Conservation (phyloP, 306 rosid species). For the Glycine latifolia region DNA sequence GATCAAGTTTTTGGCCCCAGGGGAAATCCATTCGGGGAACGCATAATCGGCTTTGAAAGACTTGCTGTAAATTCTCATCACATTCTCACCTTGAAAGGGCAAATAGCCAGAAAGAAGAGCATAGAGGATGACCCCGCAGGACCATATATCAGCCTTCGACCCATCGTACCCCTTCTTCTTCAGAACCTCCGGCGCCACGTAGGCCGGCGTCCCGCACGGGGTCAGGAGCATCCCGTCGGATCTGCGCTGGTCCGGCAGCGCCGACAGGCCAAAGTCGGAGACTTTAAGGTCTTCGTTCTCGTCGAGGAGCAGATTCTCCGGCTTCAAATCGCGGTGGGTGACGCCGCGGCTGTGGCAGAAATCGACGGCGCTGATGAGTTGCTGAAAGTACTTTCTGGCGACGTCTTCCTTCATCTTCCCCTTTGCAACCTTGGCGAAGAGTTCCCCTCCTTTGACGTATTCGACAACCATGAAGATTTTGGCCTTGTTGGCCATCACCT, state of each 20-base stretch:
- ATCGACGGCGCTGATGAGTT: conserved; percentile 72
- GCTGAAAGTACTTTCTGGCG: conserved; percentile 77
- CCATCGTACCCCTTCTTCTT: conserved; percentile 83
- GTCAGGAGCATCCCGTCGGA: conserved; percentile 80
- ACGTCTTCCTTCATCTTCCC: conserved; percentile 68
- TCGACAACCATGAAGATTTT: conserved; percentile 79
- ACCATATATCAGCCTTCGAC: conserved; percentile 84
- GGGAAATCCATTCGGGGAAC: conserved; percentile 71
- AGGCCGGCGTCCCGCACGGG: conserved; percentile 87
- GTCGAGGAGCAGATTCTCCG: conserved; percentile 80
- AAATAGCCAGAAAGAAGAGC: conserved; percentile 72
- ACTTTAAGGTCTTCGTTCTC: conserved; percentile 74
- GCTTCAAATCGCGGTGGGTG: conserved; percentile 82
- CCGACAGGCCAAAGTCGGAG: conserved; percentile 81
- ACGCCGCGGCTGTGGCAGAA: conserved; percentile 91
- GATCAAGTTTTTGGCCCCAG: conserved; percentile 58
- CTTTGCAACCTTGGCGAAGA: conserved; percentile 62
- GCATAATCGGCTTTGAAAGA: conserved; percentile 77
- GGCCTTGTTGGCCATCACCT: conserved; percentile 81
- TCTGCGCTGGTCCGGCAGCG: conserved; percentile 74
- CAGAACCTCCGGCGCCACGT: conserved; percentile 87
- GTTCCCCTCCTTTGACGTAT: conserved; percentile 72
- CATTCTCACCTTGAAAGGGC: conserved; percentile 82
- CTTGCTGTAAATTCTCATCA: conserved; percentile 66
- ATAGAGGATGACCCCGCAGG: conserved; percentile 76